Evolutionary conservation across 805 yeast genomes (phyloP), one percentile per base, ranked within the genome.

Genomic region (Lachancea kluyveri): DNA sequence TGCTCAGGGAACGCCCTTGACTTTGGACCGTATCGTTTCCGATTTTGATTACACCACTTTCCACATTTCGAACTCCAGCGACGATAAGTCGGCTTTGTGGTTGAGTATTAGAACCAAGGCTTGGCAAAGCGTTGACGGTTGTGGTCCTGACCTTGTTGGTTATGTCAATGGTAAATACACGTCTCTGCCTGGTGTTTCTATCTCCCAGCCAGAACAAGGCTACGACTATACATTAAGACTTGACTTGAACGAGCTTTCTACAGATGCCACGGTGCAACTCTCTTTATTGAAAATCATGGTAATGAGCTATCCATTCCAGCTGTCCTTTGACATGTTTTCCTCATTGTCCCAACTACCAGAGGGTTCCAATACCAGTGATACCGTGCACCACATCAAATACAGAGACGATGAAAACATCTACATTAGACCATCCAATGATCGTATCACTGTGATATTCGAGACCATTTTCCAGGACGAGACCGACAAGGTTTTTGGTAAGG

Each of bases 31-130:
- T 57, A 77, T 90, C 40, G 74, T 92, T 41, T 79, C 94, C 23
- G 99, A 92, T 64, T 92, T 92, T 49, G 99, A 92, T 60, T 86
- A 86, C 63, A 94, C 96, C 30, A 83, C 92, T 18, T 88, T 83
- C 61, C 97, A 90, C 59, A 67, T 92, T 40, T 80, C 95, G 28
- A 90, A 49, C 36, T 34, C 46, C n/a, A 84, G 88, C 3, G 87
- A 78, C 44, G 67, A 75, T 39, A 84, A 80, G 62, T 58, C 77
- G 21, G 49, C 38, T 4, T 24, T 58, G 24, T 36, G 33, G 21
- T 24, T 58, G 29, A 52, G 59, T 30, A 42, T 57, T 31, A 49
- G 42, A 19, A 52, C 59, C 6, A 57, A 54, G 26, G 59, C 60
- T 1, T 55, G 60, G 58, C 41, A 42, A 19, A 46, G 52, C 9